A percentile compares a stretch with the other conserved stretches of the same genome.
phyloP scores from a whole-genome alignment of 495 filamentous ascomycete species.

The Hypoxylon fuscum region DNA sequence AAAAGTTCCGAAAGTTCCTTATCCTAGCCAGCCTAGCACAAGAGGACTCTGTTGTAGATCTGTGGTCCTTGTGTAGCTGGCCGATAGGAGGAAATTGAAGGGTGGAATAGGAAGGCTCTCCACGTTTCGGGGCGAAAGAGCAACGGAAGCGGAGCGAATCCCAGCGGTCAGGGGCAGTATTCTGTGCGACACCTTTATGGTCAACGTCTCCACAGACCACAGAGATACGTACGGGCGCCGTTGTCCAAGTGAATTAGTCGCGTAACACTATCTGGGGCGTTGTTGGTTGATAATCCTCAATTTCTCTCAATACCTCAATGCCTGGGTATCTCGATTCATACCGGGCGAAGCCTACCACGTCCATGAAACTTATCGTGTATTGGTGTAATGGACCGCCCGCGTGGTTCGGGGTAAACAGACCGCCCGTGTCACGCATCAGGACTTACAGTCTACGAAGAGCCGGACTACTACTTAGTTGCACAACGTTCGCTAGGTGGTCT shows the following conservation, averaged over 20 bases:
- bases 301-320: too few relatives aligned
- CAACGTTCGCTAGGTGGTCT: conserved; percentile 2
- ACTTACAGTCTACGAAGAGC: not conserved
- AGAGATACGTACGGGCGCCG: conserved; percentile 24
- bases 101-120: not conserved
- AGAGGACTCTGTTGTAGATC: conserved; percentile 10
- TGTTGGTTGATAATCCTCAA: too few relatives aligned
- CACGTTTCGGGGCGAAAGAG: conserved; percentile 24
- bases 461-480: conserved; percentile 16
- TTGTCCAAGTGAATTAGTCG: not conserved
- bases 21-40: not conserved
- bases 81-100: not conserved
- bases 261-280: conserved; percentile 2
- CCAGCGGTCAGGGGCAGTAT: conserved; percentile 21
- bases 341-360: not conserved
- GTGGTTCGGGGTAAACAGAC: conserved; percentile 2
- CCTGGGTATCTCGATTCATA: conserved; percentile 5
- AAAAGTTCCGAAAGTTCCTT: conserved; percentile 14
- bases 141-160: conserved; percentile 31
- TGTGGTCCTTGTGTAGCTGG: not conserved
- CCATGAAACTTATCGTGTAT: not conserved
- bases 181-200: conserved; percentile 12
- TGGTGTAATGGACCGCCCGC: not conserved
- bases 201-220: conserved; percentile 6
- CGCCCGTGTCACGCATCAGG: conserved; percentile 9